Conservation (phyloP, 345 rosid species). For the Boechera divaricarpa region DNA sequence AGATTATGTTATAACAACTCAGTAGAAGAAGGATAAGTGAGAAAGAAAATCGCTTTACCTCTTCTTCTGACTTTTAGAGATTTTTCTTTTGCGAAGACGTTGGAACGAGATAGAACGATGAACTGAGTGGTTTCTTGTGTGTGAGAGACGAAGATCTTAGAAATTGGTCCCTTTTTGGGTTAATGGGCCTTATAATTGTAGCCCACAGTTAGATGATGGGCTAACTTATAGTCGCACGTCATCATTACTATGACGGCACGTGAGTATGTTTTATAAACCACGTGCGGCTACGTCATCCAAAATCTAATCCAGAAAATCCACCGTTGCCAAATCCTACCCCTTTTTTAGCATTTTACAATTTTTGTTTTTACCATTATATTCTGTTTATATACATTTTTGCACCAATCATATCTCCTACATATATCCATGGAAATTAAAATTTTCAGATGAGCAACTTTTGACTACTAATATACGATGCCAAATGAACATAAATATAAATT, state of each 20-base stretch:
- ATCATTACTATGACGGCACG: neutral
- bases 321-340: conserved; percentile 16
- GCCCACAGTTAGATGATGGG: neutral
- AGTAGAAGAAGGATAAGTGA: neutral
- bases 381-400: neutral
- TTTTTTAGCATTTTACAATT: too few relatives aligned
- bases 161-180: neutral
- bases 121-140: neutral
- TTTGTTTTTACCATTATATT: neutral
- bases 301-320: conserved; percentile 47
- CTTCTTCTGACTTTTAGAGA: conserved; percentile 5
- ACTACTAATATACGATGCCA: too few relatives aligned
- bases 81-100: neutral
- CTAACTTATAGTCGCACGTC: neutral
- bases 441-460: too few relatives aligned
- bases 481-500: too few relatives aligned
- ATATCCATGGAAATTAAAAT: too few relatives aligned
- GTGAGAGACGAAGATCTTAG: conserved; percentile 3
- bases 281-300: conserved; percentile 43
- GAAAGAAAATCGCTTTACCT: conserved; percentile 13
- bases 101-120: conserved; percentile 38
- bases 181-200: conserved; percentile 18
- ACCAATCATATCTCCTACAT: too few relatives aligned
- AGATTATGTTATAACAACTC: neutral
- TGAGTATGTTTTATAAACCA: neutral